Conservation (phyloP, 2,329 filamentous ascomycete genomes). For the Neonectria neomacrospora region DNA sequence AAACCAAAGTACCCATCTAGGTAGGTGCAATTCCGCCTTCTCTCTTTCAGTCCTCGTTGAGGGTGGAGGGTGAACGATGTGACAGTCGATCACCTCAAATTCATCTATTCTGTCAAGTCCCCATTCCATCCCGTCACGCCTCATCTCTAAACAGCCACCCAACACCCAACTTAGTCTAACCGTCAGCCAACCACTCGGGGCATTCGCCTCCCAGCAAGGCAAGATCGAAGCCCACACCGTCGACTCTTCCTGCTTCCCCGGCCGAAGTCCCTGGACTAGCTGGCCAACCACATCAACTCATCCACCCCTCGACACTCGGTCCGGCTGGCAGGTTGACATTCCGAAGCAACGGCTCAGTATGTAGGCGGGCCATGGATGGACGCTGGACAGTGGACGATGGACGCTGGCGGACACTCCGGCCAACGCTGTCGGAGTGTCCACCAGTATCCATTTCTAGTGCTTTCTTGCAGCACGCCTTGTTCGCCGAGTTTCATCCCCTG, state of each 20-base stretch:
- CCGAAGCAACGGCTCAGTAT: conserved; percentile 42
- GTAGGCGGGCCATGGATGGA: conserved; percentile 5
- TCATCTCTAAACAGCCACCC: conserved; percentile 1
- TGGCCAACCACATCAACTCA: conserved; percentile 25
- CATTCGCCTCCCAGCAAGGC: conserved; percentile 19
- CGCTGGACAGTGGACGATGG: too few species aligned
- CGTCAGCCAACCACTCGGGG: conserved; percentile 19
- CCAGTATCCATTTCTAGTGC: conserved; percentile 15
- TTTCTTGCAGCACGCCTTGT: conserved; percentile 34
- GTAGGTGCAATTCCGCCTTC: not conserved
- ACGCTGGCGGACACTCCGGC: conserved; percentile 23
- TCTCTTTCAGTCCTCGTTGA: not conserved
- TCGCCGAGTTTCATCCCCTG: conserved; percentile 29
- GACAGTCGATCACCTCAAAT: not conserved
- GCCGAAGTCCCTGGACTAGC: conserved; percentile 22
- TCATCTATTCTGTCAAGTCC: not conserved
- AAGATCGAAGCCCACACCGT: conserved; percentile 16
- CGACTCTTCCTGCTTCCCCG: conserved; percentile 37
- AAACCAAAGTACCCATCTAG: not conserved
- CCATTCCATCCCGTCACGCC: not conserved
- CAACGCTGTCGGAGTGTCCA: conserved; percentile 18
- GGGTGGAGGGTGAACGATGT: not conserved
- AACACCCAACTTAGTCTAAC: not conserved
- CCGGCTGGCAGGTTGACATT: conserved; percentile 38
- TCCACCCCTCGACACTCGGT: conserved; percentile 28